Evolutionary conservation across 805 yeast genomes (phyloP).

Genomic region (Nakazawaea sp.): DNA sequence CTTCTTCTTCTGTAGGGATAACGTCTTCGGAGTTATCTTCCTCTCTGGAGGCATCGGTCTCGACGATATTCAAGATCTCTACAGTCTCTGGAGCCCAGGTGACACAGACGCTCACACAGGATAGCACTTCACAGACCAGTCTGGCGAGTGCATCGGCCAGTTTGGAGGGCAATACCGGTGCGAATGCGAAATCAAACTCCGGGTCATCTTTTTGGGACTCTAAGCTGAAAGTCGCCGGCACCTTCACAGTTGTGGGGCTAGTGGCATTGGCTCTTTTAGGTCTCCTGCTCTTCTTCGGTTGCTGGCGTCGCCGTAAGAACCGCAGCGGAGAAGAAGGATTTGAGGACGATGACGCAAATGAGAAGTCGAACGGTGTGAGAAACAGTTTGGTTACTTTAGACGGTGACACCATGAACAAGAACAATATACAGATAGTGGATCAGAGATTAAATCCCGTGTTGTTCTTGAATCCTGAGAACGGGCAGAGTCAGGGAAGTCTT

Average conservation of each 20-base stretch:
- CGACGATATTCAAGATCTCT: constrained; percentile 4
- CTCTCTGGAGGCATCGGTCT: too few relatives aligned
- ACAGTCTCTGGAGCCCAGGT: constrained; percentile 17
- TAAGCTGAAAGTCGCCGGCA: constrained; percentile 79
- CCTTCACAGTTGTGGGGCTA: constrained; percentile 73
- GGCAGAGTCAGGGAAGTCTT: constrained; percentile 28
- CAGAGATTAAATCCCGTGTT: constrained; percentile 55
- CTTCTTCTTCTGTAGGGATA: too few relatives aligned
- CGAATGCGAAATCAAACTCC: constrained; percentile 11
- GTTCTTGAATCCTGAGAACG: constrained; percentile 31
- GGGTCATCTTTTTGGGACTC: constrained; percentile 43
- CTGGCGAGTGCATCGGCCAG: constrained; percentile 10
- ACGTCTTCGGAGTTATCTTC: too few relatives aligned
- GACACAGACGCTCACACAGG: neutral
- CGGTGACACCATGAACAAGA: constrained; percentile 16
- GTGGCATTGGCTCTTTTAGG: constrained; percentile 42
- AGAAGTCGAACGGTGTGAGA: neutral
- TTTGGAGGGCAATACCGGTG: constrained; percentile 16
- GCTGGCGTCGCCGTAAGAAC: neutral
- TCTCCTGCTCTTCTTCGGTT: constrained; percentile 29
- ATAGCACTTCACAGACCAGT: neutral
- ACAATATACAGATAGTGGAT: constrained; percentile 33
- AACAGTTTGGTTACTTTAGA: constrained; percentile 6
- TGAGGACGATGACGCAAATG: neutral
- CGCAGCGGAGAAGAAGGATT: neutral